A percentile compares a stretch with the other conserved stretches of the same genome.
Evolutionary conservation across 257 asterid genomes (phyloP).

Genomic region (Schizonepeta tenuifolia): DNA sequence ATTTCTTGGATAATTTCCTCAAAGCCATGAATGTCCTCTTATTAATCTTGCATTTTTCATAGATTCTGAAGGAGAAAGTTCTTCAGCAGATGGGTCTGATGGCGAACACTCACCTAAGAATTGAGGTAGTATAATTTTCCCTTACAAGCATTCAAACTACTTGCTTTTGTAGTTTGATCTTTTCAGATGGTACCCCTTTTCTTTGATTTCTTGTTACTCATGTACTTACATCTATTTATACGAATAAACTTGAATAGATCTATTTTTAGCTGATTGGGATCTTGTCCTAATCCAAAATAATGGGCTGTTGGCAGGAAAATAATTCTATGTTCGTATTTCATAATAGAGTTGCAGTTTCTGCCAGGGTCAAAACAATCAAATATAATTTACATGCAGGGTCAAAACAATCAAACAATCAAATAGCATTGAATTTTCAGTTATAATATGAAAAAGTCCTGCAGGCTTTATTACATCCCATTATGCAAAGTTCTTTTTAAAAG

Average conservation of each 20-base stretch:
- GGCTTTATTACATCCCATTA: conserved; percentile 6
- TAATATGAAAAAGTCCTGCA: conserved; percentile 8
- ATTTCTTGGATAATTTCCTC: conserved; percentile 11
- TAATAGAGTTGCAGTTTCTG: conserved; percentile 3
- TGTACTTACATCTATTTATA: conserved; percentile 17
- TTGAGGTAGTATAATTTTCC: conserved; percentile 45
- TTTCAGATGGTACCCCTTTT: background rate
- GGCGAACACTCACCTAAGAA: conserved; percentile 50
- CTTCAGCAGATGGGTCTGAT: conserved; percentile 70
- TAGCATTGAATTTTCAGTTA: background rate
- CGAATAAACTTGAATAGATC: conserved; percentile 14
- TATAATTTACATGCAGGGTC: conserved; percentile 9
- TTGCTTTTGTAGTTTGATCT: conserved; percentile 27
- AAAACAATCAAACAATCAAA: too few relatives aligned
- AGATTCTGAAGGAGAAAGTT: conserved; percentile 80
- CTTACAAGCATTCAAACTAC: conserved; percentile 13
- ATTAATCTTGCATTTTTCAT: conserved; percentile 34
- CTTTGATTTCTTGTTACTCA: background rate
- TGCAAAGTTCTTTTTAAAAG: conserved; percentile 1
- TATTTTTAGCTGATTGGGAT: conserved; percentile 4
- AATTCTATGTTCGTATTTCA: conserved; percentile 17
- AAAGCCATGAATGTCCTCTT: conserved; percentile 14
- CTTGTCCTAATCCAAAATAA: conserved; percentile 15
- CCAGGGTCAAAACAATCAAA: conserved; percentile 8
- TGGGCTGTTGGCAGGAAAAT: conserved; percentile 18